Evolutionary conservation across 176 grass and related monocot genomes (phyloP).

Genomic region (Triticum urartu): DNA sequence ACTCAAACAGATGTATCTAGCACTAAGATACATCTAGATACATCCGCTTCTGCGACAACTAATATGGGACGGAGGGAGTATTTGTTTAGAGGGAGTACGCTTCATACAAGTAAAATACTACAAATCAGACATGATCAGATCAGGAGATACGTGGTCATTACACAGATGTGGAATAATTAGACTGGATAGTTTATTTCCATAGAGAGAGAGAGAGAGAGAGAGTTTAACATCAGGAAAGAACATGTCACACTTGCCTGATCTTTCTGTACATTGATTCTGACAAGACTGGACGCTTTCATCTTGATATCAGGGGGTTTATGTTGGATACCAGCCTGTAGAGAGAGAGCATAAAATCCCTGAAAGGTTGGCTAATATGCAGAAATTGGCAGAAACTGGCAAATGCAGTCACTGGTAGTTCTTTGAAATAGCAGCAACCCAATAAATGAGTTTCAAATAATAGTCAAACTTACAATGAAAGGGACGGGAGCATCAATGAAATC

Average conservation of each 20-base stretch:
- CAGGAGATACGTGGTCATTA: conserved; percentile 3
- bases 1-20: no score
- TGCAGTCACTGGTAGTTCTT: not conserved
- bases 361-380: conserved; percentile 16
- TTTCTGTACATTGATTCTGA: conserved; percentile 80
- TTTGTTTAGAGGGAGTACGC: no score
- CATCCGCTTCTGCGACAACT: no score
- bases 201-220: not conserved
- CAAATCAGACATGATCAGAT: conserved; percentile 11
- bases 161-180: not conserved
- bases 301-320: conserved; percentile 76
- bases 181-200: not conserved
- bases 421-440: conserved; percentile 15
- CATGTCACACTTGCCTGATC: conserved; percentile 60
- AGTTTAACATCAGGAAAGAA: conserved; percentile 15
- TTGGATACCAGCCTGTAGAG: conserved; percentile 74
- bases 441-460: conserved; percentile 16
- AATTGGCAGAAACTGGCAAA: conserved; percentile 12
- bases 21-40: no score
- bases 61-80: no score
- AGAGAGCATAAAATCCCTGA: conserved; percentile 22
- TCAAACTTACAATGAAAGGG: conserved; percentile 89
- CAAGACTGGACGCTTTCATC: conserved; percentile 77
- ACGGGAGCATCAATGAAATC: conserved; percentile 96
- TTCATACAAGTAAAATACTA: not conserved